These are phyloP conservation scores for Cyberlindnera mrakii DNA, from an alignment of 805 yeast species.

Conservation along the genomic window DNA sequence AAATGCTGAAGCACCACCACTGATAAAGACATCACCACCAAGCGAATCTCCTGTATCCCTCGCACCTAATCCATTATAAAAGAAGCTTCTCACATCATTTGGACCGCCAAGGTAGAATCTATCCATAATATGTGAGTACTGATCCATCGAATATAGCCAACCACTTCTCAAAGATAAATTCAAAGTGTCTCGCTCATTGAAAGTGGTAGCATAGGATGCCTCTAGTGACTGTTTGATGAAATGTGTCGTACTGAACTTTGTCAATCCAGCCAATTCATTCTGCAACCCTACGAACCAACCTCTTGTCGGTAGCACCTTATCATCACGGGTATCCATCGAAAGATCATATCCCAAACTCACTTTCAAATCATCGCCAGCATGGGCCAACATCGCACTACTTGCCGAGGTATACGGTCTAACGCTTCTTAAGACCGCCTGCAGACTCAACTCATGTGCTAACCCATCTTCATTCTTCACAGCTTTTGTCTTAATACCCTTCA, in stretches of 20 bases:
- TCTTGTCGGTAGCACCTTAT: slow-evolving; percentile 34
- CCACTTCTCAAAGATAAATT: slow-evolving; percentile 51
- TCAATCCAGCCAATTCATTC: slow-evolving; percentile 38
- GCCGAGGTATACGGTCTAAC: slow-evolving; percentile 18
- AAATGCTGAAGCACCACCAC: slow-evolving; percentile 53
- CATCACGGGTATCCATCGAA: slow-evolving; percentile 35
- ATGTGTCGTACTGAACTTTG: slow-evolving; percentile 17
- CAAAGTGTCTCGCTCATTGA: slow-evolving; percentile 37
- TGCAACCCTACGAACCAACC: slow-evolving; percentile 36
- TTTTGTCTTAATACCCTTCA: slow-evolving; percentile 38
- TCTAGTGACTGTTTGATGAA: slow-evolving; percentile 34
- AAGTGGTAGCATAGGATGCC: slow-evolving; percentile 24
- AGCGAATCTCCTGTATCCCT: slow-evolving; percentile 45
- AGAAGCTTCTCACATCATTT: slow-evolving; percentile 64
- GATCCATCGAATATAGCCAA: slow-evolving; percentile 36
- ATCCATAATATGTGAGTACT: slow-evolving; percentile 55
- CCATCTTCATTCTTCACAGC: slow-evolving; percentile 15
- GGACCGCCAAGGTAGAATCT: slow-evolving; percentile 82
- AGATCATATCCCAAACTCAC: slow-evolving; percentile 40
- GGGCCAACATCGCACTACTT: slow-evolving; percentile 48
- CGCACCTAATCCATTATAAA: slow-evolving; percentile 61
- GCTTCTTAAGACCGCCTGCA: slow-evolving; percentile 40
- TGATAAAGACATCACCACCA: slow-evolving; percentile 62
- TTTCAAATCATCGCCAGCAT: slow-evolving; percentile 61
- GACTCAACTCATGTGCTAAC: slow-evolving; percentile 44